A percentile compares a stretch with the other conserved stretches of the same genome.
Conservation (phyloP, 1,284 basidiomycete species). For the Ustilago shanxiensis region DNA sequence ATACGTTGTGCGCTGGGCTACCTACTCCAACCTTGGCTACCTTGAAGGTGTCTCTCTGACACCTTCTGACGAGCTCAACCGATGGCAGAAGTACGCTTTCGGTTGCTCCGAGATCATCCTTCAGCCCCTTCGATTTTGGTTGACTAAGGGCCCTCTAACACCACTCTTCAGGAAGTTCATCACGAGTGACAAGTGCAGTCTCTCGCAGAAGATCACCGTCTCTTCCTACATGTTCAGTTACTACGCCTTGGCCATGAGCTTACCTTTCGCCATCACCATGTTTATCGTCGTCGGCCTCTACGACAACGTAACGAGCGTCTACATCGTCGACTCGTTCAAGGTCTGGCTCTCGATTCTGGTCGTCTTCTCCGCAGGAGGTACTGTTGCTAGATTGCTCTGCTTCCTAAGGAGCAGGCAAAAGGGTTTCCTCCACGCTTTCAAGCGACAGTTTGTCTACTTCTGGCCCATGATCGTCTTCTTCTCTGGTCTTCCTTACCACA, state of each 20-base stretch:
- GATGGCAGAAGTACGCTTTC: constrained; percentile 89
- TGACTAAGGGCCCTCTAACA: constrained; percentile 85
- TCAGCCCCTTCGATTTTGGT: constrained; percentile 72
- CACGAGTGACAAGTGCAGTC: constrained; percentile 72
- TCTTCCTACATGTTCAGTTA: constrained; percentile 80
- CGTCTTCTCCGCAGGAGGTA: constrained; percentile 81
- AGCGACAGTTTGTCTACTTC: constrained; percentile 80
- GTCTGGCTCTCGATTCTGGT: constrained; percentile 82
- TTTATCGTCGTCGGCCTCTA: constrained; percentile 80
- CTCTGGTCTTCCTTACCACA: constrained; percentile 73
- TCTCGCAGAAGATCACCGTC: constrained; percentile 79
- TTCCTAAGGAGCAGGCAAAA: constrained; percentile 84
- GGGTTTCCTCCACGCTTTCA: constrained; percentile 74
- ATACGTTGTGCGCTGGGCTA: constrained; percentile 85
- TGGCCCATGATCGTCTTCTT: constrained; percentile 74
- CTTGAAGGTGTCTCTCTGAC: constrained; percentile 85
- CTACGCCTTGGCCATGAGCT: constrained; percentile 81
- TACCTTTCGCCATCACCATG: constrained; percentile 78
- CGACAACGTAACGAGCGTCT: constrained; percentile 78
- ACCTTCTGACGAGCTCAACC: constrained; percentile 80
- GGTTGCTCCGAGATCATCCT: constrained; percentile 73
- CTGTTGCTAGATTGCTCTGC: constrained; percentile 76
- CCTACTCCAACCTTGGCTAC: constrained; percentile 83
- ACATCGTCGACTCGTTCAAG: constrained; percentile 74
- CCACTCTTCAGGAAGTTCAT: constrained; percentile 81